Conservation (phyloP, 192 early-diverging fungal genomes). For the Backusella liffmaniae region DNA sequence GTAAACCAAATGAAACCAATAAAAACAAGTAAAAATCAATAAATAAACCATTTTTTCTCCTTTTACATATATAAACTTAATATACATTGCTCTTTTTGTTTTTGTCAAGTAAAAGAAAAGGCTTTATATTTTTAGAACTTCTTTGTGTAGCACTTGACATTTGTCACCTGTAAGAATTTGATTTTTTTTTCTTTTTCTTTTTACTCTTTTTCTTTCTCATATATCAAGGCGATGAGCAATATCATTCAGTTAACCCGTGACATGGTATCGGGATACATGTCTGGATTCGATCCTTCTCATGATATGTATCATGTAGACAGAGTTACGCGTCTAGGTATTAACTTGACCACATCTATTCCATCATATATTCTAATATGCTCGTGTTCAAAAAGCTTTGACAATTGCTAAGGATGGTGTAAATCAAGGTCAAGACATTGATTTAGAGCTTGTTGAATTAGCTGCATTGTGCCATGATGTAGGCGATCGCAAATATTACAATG, state of each 20-base stretch:
- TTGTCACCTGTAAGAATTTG: neutral
- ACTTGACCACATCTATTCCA: neutral
- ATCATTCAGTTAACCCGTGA: constrained; percentile 38
- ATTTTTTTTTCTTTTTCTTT: neutral
- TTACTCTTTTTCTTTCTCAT: neutral
- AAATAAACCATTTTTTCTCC: neutral
- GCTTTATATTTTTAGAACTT: neutral
- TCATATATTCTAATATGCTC: neutral
- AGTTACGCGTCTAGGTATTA: constrained; percentile 56
- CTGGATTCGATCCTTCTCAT: constrained; percentile 65
- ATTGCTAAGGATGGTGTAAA: constrained; percentile 39
- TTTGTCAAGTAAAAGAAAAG: neutral
- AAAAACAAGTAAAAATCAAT: neutral
- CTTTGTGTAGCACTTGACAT: neutral
- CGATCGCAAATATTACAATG: constrained; percentile 64
- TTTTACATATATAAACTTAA: neutral
- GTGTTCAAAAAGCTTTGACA: constrained; percentile 30
- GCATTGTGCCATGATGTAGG: constrained; percentile 70
- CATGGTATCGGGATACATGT: constrained; percentile 65
- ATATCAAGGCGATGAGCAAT: neutral
- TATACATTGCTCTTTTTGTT: neutral
- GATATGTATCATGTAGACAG: constrained; percentile 70
- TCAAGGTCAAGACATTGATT: constrained; percentile 40
- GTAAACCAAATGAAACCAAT: neutral
- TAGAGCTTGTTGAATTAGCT: constrained; percentile 61